A percentile compares a stretch with the other conserved stretches of the same genome.
phyloP scores from a whole-genome alignment of 2,329 filamentous ascomycete species.

The Colletotrichum spinosum region DNA sequence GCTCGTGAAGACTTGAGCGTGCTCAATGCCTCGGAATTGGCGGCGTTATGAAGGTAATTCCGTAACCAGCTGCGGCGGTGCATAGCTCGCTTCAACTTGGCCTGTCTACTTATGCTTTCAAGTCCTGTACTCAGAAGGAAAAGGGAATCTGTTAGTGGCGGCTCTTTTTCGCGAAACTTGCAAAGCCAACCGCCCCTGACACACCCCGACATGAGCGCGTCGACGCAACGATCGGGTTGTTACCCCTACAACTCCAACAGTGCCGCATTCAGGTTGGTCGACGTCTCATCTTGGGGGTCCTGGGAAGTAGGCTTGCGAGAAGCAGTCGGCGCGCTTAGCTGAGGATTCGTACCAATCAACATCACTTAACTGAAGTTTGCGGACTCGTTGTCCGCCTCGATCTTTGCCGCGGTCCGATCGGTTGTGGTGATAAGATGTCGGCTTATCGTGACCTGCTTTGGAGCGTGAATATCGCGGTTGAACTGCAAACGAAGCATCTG shows the following conservation, averaged over 20 bases:
- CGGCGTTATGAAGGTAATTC: background rate
- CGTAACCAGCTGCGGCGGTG: constrained; percentile 4
- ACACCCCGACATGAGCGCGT: constrained; percentile 1
- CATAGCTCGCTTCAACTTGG: constrained; percentile 10
- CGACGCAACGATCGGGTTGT: constrained; percentile 14
- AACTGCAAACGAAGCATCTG: constrained; percentile 54
- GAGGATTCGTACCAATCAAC: constrained; percentile 85
- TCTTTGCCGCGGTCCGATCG: constrained; percentile 69
- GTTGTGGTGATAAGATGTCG: constrained; percentile 63
- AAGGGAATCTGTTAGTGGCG: constrained; percentile 24
- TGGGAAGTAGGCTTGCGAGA: constrained; percentile 2
- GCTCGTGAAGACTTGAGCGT: too few species aligned
- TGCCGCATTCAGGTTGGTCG: too few species aligned
- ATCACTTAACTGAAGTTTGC: constrained; percentile 94
- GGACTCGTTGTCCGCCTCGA: constrained; percentile 81
- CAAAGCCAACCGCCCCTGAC: constrained; percentile 10
- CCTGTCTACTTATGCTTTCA: constrained; percentile 3
- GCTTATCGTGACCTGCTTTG: constrained; percentile 62
- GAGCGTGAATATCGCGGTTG: constrained; percentile 64
- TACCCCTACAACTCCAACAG: background rate
- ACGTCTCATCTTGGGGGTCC: constrained; percentile 1
- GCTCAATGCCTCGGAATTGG: background rate
- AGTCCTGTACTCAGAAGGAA: constrained; percentile 27
- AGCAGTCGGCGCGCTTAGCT: constrained; percentile 32
- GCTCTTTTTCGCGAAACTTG: constrained; percentile 8